phyloP scores from a whole-genome alignment of 495 filamentous ascomycete genomes.

The Sordaria brevicollis region DNA sequence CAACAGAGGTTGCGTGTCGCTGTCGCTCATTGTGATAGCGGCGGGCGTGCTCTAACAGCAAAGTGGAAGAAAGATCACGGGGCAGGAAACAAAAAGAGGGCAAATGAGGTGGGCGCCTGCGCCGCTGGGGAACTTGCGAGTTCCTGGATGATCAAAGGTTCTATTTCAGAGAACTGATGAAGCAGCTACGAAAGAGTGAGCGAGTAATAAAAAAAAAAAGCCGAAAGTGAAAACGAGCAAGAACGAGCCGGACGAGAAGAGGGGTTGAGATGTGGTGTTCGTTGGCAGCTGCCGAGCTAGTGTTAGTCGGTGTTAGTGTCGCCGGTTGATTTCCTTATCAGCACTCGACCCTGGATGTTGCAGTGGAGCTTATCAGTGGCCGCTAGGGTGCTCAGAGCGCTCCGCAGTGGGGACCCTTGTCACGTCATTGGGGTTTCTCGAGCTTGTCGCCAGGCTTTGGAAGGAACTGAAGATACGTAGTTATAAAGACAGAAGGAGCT shows the following conservation, averaged over 20 bases:
- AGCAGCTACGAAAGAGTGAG: neutral
- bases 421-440: neutral
- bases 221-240: neutral
- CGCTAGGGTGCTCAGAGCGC: neutral
- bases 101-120: neutral
- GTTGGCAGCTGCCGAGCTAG: neutral
- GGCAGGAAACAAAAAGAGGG: neutral
- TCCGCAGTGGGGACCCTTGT: neutral
- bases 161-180: neutral
- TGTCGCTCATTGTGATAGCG: neutral
- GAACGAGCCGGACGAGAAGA: neutral
- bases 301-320: neutral
- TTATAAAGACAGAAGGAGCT: too few species aligned
- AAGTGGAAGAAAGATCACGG: neutral
- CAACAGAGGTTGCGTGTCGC: constrained; percentile 4
- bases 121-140: neutral
- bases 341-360: neutral
- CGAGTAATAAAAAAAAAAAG: neutral
- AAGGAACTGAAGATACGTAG: too few species aligned
- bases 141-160: neutral
- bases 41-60: neutral
- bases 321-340: neutral
- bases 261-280: neutral
- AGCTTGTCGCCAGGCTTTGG: too few species aligned
- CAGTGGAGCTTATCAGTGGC: neutral